Evolutionary conservation across 2,329 filamentous ascomycete species (phyloP).

Genomic region (Hymenoscyphus fraxineus): DNA sequence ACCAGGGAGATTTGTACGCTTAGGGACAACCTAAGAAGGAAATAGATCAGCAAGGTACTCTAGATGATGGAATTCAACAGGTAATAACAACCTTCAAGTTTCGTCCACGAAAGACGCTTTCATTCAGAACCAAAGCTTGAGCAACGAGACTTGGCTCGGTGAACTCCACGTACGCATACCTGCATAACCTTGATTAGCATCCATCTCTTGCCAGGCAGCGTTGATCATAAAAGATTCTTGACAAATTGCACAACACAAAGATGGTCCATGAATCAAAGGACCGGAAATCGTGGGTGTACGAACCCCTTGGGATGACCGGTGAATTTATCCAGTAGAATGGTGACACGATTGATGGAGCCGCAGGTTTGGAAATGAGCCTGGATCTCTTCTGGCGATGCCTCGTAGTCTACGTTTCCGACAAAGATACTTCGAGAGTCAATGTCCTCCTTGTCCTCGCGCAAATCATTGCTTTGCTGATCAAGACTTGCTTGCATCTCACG

Average conservation of each 20-base stretch:
- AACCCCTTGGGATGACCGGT: conserved; percentile 99
- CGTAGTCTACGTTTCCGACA: conserved; percentile 98
- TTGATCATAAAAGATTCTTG: conserved; percentile 31
- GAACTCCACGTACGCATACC: conserved; percentile 98
- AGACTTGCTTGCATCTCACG: conserved; percentile 83
- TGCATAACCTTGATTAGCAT: conserved; percentile 45
- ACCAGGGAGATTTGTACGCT: conserved; percentile 93
- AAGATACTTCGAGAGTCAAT: conserved; percentile 95
- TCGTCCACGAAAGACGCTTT: conserved; percentile 90
- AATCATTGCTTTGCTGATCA: conserved; percentile 77
- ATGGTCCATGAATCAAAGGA: conserved; percentile 13
- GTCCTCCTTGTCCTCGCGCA: conserved; percentile 91
- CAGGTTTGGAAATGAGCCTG: conserved; percentile 98
- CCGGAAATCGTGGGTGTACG: conserved; percentile 40
- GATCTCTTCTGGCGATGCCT: conserved; percentile 93
- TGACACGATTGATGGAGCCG: conserved; percentile 95
- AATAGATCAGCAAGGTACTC: conserved; percentile 14
- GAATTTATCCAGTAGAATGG: conserved; percentile 96
- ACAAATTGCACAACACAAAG: conserved; percentile 11
- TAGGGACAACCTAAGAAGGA: conserved; percentile 66
- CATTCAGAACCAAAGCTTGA: conserved; percentile 90
- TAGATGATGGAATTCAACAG: conserved; percentile 2
- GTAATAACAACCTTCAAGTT: conserved; percentile 75
- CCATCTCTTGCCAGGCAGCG: conserved; percentile 59
- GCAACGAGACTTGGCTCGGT: conserved; percentile 89